Conservation (phyloP, 345 rosid species). For the Arabidopsis thaliana region DNA sequence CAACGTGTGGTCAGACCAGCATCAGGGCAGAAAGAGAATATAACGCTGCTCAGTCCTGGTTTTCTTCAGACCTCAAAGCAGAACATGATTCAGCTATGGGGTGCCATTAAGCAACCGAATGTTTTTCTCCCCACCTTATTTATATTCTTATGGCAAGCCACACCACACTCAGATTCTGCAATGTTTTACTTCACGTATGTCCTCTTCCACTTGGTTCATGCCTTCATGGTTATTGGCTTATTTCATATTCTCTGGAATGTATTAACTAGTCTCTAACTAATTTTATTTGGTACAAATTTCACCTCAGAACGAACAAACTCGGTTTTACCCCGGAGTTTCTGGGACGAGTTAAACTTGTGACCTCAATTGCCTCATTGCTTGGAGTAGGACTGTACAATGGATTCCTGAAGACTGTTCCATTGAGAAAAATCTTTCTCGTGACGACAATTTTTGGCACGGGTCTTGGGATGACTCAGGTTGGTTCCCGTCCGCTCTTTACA, state of each 20-base stretch:
- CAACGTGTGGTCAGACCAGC: constrained; percentile 58
- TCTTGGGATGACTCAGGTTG: constrained; percentile 97
- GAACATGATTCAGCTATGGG: constrained; percentile 67
- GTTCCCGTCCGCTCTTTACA: constrained; percentile 31
- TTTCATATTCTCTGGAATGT: not conserved
- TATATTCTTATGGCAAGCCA: constrained; percentile 97
- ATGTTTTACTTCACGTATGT: constrained; percentile 97
- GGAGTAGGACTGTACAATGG: constrained; percentile 97
- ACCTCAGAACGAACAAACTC: constrained; percentile 84
- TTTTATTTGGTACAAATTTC: constrained; percentile 6
- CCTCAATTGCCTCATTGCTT: constrained; percentile 83
- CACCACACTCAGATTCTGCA: constrained; percentile 98
- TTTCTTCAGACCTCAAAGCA: constrained; percentile 76
- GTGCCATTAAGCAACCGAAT: constrained; percentile 77
- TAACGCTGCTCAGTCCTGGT: constrained; percentile 50
- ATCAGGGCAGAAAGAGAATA: constrained; percentile 49
- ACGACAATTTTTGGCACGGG: constrained; percentile 76
- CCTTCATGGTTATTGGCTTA: not conserved
- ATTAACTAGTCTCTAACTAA: constrained; percentile 26
- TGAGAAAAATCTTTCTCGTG: constrained; percentile 78
- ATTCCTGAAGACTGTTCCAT: constrained; percentile 76
- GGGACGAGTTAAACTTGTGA: constrained; percentile 91
- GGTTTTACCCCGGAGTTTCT: constrained; percentile 97
- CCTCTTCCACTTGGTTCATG: constrained; percentile 11
- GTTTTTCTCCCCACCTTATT: constrained; percentile 87